Base-by-base conservation (phyloP, 2,329 filamentous ascomycete genomes). In the Aspergillus sp. region DNA sequence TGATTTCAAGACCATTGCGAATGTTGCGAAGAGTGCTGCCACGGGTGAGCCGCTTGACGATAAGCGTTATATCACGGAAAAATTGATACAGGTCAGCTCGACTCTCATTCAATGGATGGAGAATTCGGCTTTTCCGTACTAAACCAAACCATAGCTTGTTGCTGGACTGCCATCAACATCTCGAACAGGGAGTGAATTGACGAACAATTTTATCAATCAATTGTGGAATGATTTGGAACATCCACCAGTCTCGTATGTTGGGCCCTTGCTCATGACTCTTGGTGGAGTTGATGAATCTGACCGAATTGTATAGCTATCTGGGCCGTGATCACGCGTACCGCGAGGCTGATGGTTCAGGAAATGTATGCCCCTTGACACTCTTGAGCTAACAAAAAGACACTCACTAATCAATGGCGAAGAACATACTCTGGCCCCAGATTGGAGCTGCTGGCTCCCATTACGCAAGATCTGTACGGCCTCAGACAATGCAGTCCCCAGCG, bases 391-490 rank as follows among this genome's bases (percentile, higher is more conserved):
- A 4, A 24, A 22, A 47, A 14, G 9, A 1, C 18, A 2, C 31
- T n/a, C 45, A 29, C 56, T 64, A 54, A 65, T 46, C 5, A 36
- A 42, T 24, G 77, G 73, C 54, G 72, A 73, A 87, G 77, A 90
- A 87, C 67, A 80, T 87, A 52, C 75, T 86, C 20, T 79, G 84
- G 65, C 88, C 89, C 2, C 80, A 86, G 55, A 77, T 91, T 31
- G 89, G 89, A 2, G 81, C 81, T 42, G 87, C 89, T 10, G 84
- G 84, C 12, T 85, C 85, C n/a, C 82, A 87, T 0, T 91, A 91
- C 67, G 88, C 89, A 24, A 83, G 88, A 62, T 86, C 86, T 0
- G 86, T 90, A n/a, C 81, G 81, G 47, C 83, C 85, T 1, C 76
- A 75, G 51, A 83, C 80, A 49, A 79, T 84, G 54, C 84, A 86